Base-by-base conservation (phyloP, 495 filamentous ascomycete species). In the Cladorrhinum samala region DNA sequence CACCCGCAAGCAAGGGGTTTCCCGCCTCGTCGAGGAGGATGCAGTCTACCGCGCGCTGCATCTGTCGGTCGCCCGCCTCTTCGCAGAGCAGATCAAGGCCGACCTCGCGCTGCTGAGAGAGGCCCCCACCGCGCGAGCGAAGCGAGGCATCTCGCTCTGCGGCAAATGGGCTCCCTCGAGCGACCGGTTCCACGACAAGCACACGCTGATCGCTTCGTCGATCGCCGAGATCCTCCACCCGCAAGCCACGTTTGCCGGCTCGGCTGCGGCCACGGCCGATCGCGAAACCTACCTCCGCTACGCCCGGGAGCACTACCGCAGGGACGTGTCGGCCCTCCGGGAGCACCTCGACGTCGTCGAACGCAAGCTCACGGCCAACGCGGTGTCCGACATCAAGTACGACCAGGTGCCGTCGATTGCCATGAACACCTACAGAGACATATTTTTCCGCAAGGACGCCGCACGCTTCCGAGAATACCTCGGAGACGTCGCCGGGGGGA, bases 111-210 rank as follows among this genome's bases (percentile, higher is more conserved):
- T 65, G 0, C 67, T 77, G 6, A 37, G n/a, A n/a, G n/a, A 57
- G 2, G 57, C 61, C 16, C 56, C 55, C 8, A 61, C 71, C 20
- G 57, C 52, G 47, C 57, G 58, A 48, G 65, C 66, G 5, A 56
- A 63, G 33, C 61, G 57, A 27, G 55, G 54, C 16, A 68, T 79
- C 60, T 73, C 73, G 0, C 64, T 78, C 0, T 72, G 72, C 24
- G 73, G 60, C n/a, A 79, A 79, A 55, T 78, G 76, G 76, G 72
- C 74, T 1, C 76, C 76, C 0, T 66, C 62, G 3, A 57, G 67
- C 8, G 66, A 63, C 36, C 63, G 63, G 38, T 72, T 76, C 60
- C 75, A 77, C 56, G 76, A 79, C 55, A 71, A 72, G 58, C 66
- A 75, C 57, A 78, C 76, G 9, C 69, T 70, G 46, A 61, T 79